These are phyloP conservation scores for Entoloma clypeatum DNA, from an alignment of 1,284 basidiomycete species.

Conservation along the genomic window DNA sequence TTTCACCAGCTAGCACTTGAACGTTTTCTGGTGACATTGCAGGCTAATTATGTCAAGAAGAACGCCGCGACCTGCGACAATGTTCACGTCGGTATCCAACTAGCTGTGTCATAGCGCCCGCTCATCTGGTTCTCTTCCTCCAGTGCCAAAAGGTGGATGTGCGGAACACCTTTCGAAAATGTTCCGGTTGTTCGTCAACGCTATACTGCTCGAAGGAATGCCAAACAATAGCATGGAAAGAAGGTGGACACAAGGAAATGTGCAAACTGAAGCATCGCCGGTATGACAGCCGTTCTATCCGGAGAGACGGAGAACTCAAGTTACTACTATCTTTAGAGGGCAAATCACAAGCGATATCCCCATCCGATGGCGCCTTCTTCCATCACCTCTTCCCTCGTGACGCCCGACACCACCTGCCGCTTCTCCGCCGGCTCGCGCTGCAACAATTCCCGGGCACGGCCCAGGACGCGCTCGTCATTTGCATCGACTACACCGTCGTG, in stretches of 20 bases:
- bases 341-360: conserved; percentile 29
- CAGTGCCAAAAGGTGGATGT: conserved; percentile 36
- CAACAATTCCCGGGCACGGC: conserved; percentile 24
- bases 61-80: conserved; percentile 34
- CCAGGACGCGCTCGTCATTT: conserved; percentile 25
- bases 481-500: conserved; percentile 31
- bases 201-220: conserved; percentile 40
- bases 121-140: neutral
- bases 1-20: conserved; percentile 28
- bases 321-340: conserved; percentile 30
- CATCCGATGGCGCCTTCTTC: conserved; percentile 32
- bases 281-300: too few species aligned
- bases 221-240: conserved; percentile 34
- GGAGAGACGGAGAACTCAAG: too few species aligned
- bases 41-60: conserved; percentile 26
- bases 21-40: conserved; percentile 21
- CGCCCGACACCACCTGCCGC: conserved; percentile 26
- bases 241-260: conserved; percentile 34
- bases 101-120: neutral
- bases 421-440: conserved; percentile 25
- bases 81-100: conserved; percentile 21
- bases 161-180: conserved; percentile 34
- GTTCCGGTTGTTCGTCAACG: conserved; percentile 32
- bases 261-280: conserved; percentile 37
- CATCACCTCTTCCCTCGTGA: conserved; percentile 33